phyloP scores from a whole-genome alignment of 176 grass and related monocot genomes.

The Puccinellia tenuiflora region DNA sequence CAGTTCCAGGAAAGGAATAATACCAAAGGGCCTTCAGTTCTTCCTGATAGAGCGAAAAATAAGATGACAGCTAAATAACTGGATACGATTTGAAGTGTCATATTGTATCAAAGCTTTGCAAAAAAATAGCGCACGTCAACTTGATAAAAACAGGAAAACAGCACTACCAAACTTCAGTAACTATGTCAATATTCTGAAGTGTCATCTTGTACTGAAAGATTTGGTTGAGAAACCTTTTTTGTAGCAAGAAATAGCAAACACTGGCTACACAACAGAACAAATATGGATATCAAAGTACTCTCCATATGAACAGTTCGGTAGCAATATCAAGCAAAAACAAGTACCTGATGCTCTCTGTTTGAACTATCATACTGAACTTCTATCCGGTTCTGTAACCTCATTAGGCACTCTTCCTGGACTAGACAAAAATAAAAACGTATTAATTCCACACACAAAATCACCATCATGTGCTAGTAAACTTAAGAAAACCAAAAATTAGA shows the following conservation, averaged over 20 bases:
- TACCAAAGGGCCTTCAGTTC: slow-evolving; percentile 70
- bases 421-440: neutral
- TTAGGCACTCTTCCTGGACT: slow-evolving; percentile 80
- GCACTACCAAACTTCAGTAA: neutral
- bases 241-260: neutral
- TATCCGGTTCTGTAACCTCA: slow-evolving; percentile 80
- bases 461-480: neutral
- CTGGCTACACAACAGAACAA: slow-evolving; percentile 4
- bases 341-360: slow-evolving; percentile 89
- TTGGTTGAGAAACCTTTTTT: neutral
- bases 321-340: slow-evolving; percentile 7
- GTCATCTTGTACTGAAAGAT: neutral
- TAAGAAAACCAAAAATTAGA: neutral
- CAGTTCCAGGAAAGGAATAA: slow-evolving; percentile 73
- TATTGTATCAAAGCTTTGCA: neutral
- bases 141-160: neutral
- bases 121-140: neutral
- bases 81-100: neutral
- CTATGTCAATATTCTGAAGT: neutral
- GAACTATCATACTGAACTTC: slow-evolving; percentile 72
- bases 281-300: neutral
- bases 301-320: neutral
- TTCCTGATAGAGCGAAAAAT: slow-evolving; percentile 47
- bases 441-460: neutral
- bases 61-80: neutral